Evolutionary conservation across 148 eudicot genomes (phyloP), one percentile per base, ranked within the genome.

Genomic region (Spergularia marina): DNA sequence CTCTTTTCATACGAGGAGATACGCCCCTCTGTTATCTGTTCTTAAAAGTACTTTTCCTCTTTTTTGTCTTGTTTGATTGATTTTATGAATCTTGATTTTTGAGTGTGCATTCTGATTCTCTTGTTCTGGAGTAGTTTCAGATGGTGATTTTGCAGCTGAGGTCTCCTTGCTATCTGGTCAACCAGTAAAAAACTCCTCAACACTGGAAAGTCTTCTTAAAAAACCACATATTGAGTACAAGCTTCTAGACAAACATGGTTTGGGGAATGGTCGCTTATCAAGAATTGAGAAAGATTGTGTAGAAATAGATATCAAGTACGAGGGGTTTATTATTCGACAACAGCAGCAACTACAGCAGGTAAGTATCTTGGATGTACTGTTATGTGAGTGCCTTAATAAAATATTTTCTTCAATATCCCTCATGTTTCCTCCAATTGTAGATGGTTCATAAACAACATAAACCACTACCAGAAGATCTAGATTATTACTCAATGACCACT

Each of bases 271-370:
- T 63, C 74, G 79, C 71, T 83, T 96, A 60, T 82, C 94, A 71
- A 88, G 85, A 79, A 82, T 86, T 83, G 99, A 96, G 84, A 96
- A 96, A 83, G 89, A 89, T 78, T 92, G 99, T 65, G 86, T 96
- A 40, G 99, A 92, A 84, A 84, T 92, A 73, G 98, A 96, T 84
- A 96, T 96, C 70, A 96, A 96, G 77, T 96, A 96, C 41, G 98
- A 92, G 84, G 99, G 99, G 74, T 95, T 95, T 78, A 95, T 95
- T 74, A 55, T 83, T 62, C 90, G 99, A 75, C 97, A 96, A 84
- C 88, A 88, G 77, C 89, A 40, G 84, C 99, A 92, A 77, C 88
- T 96, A 40, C 88, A 86, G 69, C 97, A 92, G 97, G 99, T 96
- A 57, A 57, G 76, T 70, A 61, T 30, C 52, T 44, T 55, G 53